Conservation (phyloP, 495 filamentous ascomycete species). For the Podospora pseudocomata region DNA sequence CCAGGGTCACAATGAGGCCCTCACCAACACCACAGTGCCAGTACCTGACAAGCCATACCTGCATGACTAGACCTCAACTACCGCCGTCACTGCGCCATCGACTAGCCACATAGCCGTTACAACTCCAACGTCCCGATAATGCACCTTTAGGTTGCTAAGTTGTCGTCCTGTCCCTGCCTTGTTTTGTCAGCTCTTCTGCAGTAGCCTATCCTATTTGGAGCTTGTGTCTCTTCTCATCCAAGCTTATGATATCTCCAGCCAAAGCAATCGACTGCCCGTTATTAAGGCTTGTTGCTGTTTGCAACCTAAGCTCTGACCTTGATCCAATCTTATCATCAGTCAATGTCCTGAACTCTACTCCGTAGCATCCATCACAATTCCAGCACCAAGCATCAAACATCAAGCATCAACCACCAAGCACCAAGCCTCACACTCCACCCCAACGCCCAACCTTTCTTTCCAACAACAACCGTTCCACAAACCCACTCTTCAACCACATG, state of each 20-base stretch:
- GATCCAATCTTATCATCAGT: too few relatives aligned
- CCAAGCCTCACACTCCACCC: not conserved
- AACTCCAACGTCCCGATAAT: not conserved
- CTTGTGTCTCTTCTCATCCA: too few relatives aligned
- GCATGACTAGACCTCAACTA: not conserved
- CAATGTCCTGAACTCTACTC: too few relatives aligned
- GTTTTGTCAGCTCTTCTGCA: too few relatives aligned
- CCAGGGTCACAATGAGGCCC: not conserved
- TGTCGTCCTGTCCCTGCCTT: too few relatives aligned
- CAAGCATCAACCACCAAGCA: not conserved
- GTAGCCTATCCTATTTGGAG: too few relatives aligned
- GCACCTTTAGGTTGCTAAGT: not conserved
- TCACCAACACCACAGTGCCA: not conserved
- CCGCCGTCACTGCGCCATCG: not conserved
- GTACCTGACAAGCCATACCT: not conserved
- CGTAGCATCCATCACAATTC: not conserved
- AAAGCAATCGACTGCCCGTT: too few relatives aligned
- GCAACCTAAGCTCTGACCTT: too few relatives aligned
- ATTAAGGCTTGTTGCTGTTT: too few relatives aligned
- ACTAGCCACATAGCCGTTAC: not conserved
- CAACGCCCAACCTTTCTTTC: not conserved
- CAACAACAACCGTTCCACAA: not conserved
- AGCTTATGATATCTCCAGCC: too few relatives aligned
- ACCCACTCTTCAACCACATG: not conserved
- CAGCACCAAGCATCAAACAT: not conserved